These are phyloP conservation scores for Didymella arachidicola DNA, from an alignment of 2,329 filamentous ascomycete genomes.

Conservation along the genomic window DNA sequence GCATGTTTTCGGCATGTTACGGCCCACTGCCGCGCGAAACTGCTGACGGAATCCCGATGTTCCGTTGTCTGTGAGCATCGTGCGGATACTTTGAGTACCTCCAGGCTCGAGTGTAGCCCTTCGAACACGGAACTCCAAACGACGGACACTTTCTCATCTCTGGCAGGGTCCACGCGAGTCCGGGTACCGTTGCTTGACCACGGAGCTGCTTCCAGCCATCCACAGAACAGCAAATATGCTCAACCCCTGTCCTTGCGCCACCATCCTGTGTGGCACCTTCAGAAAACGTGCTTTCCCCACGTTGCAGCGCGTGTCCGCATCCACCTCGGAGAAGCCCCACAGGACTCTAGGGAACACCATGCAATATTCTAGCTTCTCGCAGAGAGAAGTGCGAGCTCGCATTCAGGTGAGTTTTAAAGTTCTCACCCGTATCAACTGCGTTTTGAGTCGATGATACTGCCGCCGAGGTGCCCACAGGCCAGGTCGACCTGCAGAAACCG, in stretches of 20 bases:
- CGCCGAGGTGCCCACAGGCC: constrained; percentile 8
- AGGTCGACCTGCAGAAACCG: constrained; percentile 6
- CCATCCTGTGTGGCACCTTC: constrained; percentile 34
- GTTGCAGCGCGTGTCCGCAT: constrained; percentile 39
- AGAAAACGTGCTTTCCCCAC: constrained; percentile 46
- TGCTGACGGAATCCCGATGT: constrained; percentile 35
- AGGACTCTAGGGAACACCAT: constrained; percentile 21
- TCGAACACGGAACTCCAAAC: constrained; percentile 1
- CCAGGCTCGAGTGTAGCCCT: neutral
- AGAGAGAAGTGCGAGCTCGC: constrained; percentile 23
- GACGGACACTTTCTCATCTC: constrained; percentile 18
- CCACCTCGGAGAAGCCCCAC: constrained; percentile 38
- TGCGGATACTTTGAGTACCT: neutral
- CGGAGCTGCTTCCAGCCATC: constrained; percentile 23
- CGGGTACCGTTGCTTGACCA: constrained; percentile 15
- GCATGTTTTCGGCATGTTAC: constrained; percentile 30
- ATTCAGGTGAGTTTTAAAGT: constrained; percentile 12
- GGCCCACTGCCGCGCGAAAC: constrained; percentile 26
- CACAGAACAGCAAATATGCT: constrained; percentile 11
- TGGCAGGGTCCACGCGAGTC: constrained; percentile 16
- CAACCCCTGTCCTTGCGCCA: constrained; percentile 26
- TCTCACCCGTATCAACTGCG: constrained; percentile 3
- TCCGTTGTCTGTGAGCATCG: constrained; percentile 8
- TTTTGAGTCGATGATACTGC: constrained; percentile 5
- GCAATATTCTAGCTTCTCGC: constrained; percentile 35